Evolutionary conservation across 352 stramenopile genomes (phyloP).

Genomic region (Phytophthora sp.): DNA sequence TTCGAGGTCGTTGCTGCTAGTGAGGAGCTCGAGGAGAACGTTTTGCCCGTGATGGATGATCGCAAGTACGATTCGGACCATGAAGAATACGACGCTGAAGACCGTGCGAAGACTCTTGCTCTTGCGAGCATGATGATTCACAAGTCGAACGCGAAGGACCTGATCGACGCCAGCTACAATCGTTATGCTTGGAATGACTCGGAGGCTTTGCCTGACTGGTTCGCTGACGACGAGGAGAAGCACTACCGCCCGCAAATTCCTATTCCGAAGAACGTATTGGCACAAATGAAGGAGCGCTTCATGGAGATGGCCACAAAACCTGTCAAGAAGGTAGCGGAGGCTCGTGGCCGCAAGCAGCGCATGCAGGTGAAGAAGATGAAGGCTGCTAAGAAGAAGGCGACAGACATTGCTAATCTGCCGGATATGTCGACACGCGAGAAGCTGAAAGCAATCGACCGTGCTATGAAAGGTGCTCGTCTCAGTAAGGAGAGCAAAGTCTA

Average conservation of each 20-base stretch:
- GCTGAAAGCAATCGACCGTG: conserved; percentile 97
- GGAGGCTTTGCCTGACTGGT: conserved; percentile 97
- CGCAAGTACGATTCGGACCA: conserved; percentile 96
- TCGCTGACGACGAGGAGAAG: conserved; percentile 95
- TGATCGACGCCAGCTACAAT: conserved; percentile 99
- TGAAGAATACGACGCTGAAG: conserved; percentile 98
- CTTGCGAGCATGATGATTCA: conserved; percentile 99
- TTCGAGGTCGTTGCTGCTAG: conserved; percentile 59
- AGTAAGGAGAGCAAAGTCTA: conserved; percentile 97
- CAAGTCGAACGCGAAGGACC: conserved; percentile 96
- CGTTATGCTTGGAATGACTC: conserved; percentile 99
- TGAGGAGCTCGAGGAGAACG: conserved; percentile 55
- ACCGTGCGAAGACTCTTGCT: conserved; percentile 96
- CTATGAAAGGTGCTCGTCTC: conserved; percentile 92
- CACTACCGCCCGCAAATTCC: conserved; percentile 98
- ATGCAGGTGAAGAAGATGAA: conserved; percentile 95
- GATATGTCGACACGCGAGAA: conserved; percentile 99
- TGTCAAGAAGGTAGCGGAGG: conserved; percentile 99
- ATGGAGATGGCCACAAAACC: conserved; percentile 96
- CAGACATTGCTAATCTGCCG: conserved; percentile 94
- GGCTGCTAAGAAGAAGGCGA: conserved; percentile 97
- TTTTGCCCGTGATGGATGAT: conserved; percentile 76
- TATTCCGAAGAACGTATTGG: conserved; percentile 95
- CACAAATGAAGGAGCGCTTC: conserved; percentile 98
- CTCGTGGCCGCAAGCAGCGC: conserved; percentile 95